Base-by-base conservation (phyloP, 1,284 basidiomycete genomes). In the Pseudozyma pruni region DNA sequence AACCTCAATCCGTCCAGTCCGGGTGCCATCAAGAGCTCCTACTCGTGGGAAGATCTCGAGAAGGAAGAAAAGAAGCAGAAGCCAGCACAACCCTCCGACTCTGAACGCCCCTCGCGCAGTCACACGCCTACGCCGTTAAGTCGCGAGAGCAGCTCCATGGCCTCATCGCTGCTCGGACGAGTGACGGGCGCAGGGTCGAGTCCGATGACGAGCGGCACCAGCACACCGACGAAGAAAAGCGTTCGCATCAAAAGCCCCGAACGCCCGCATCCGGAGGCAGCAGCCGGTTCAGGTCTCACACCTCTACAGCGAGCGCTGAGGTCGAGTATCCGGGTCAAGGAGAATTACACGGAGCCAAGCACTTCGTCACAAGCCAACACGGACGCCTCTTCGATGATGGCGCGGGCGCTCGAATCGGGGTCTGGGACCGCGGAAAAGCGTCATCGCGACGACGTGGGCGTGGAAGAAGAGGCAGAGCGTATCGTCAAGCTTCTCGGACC, bases 401-500 rank as follows among this genome's bases (percentile, higher is more conserved):
- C 40, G 23, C 32, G 52, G 4, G 34, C 22, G 37, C 45, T 52
- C 23, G 59, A 69, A 8, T 29, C 51, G 8, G 60, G 60, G 0
- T 63, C 60, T 7, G 66, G 48, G 2, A 63, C 52, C 19, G 74
- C 47, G n/a, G 66, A 64, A 44, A 72, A 72, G 49, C 39, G 64
- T 16, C 66, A 78, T 31, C 56, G 54, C 8, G 76, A 79, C 50
- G 76, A 76, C 32, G 61, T 71, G 1, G 76, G 78, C 14, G 74
- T 78, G 2, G 74, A 78, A 31, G 74, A 80, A 38, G 79, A 81
- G 40, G 79, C 79, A 1, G 71, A 71, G n/a, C 55, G 68, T 4
- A 79, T 81, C 20, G 66, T 81, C 17, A 55, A 76, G 20, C 48
- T 81, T 23, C 61, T 81, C 20, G 79, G 79, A 1, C 69, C 76